A percentile compares a stretch with the other conserved stretches of the same genome.
Conservation (phyloP, 1,284 basidiomycete species). For the Heterobasidion parviporum region DNA sequence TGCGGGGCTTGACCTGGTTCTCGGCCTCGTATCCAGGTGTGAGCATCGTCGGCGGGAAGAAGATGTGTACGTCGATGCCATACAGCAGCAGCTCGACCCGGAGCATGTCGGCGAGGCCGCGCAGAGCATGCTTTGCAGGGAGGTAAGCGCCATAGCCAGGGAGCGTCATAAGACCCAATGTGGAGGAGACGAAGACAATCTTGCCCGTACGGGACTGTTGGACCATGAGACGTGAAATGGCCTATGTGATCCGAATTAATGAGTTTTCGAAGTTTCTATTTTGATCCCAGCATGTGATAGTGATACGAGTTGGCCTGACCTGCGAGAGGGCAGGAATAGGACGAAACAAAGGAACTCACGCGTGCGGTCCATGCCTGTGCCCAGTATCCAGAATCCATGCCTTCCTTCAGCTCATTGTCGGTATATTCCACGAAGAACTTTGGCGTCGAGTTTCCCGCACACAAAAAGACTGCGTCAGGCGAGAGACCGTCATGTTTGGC, state of each 20-base stretch:
- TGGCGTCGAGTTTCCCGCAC: conserved; percentile 66
- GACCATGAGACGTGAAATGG: conserved; percentile 64
- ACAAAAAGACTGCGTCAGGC: conserved; percentile 74
- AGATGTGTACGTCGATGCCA: conserved; percentile 76
- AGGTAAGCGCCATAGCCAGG: conserved; percentile 83
- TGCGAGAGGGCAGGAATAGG: no score
- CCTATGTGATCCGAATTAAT: not conserved
- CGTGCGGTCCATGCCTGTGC: conserved; percentile 73
- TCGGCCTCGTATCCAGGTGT: conserved; percentile 79
- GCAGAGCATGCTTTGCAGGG: conserved; percentile 76
- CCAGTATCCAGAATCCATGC: conserved; percentile 61
- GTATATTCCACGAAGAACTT: conserved; percentile 68
- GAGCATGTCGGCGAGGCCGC: conserved; percentile 82
- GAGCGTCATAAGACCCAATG: conserved; percentile 77
- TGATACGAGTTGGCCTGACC: not conserved
- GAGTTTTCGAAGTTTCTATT: not conserved
- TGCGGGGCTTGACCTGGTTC: conserved; percentile 73
- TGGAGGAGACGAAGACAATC: conserved; percentile 78
- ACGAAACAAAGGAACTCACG: conserved; percentile 33
- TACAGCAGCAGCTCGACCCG: conserved; percentile 80
- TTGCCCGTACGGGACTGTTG: conserved; percentile 48
- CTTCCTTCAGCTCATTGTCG: conserved; percentile 48
- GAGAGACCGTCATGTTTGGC: conserved; percentile 36
- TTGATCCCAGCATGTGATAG: not conserved
- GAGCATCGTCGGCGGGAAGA: conserved; percentile 82